Evolutionary conservation across 75 land plant genomes (phyloP).

Genomic region (Pinus taeda): DNA sequence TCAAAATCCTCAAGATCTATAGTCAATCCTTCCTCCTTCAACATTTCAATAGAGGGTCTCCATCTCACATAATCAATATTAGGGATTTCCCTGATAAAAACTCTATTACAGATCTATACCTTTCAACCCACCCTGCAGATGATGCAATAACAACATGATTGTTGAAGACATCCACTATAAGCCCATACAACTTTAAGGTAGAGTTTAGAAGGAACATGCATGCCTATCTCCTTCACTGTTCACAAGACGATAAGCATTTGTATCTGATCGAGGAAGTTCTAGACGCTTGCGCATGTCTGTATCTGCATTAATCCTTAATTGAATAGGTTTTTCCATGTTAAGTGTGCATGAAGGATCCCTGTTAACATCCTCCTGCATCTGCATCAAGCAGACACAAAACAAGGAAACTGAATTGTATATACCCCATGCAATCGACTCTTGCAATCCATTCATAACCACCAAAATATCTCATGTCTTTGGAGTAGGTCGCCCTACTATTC

Average conservation of each 20-base stretch:
- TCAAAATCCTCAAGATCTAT: constrained; percentile 14
- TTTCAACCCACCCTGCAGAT: constrained; percentile 99
- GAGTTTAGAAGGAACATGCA: constrained; percentile 11
- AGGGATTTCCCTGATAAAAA: constrained; percentile 26
- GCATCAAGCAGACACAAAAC: constrained; percentile 95
- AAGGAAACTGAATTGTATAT: constrained; percentile 93
- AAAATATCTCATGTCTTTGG: constrained; percentile 90
- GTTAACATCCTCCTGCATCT: constrained; percentile 81
- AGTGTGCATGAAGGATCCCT: constrained; percentile 79
- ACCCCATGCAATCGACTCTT: constrained; percentile 93
- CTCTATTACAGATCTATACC: constrained; percentile 65
- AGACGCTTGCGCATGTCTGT: constrained; percentile 51
- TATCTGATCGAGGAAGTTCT: constrained; percentile 64
- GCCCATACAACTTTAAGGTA: constrained; percentile 66
- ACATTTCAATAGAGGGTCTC: constrained; percentile 84
- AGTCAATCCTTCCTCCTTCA: constrained; percentile 91
- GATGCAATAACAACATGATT: constrained; percentile 85
- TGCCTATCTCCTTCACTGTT: constrained; percentile 99
- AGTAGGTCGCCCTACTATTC: constrained; percentile 85
- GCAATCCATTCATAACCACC: constrained; percentile 80
- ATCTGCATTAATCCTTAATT: constrained; percentile 64
- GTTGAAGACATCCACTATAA: constrained; percentile 85
- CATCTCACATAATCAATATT: constrained; percentile 56
- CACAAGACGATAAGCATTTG: constrained; percentile 86
- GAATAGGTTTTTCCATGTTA: constrained; percentile 73